Evolutionary conservation across 148 eudicot species (phyloP).

Genomic region (Rhododendron ferrugineum): DNA sequence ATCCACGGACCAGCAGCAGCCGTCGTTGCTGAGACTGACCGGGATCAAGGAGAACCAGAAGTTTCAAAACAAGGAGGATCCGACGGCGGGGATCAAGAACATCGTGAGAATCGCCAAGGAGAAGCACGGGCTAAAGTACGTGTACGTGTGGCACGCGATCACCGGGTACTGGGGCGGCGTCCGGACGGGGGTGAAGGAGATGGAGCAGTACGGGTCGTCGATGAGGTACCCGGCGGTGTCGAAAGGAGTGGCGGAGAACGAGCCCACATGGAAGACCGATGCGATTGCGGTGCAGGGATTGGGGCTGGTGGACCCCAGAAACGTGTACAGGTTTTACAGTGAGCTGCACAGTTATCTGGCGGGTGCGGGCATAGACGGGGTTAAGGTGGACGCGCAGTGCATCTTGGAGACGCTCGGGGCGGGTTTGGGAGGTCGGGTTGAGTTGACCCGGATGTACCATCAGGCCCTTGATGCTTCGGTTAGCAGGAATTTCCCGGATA

Average conservation of each 20-base stretch:
- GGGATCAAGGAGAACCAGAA: slow-evolving; percentile 72
- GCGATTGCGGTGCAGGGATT: slow-evolving; percentile 56
- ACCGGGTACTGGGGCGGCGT: slow-evolving; percentile 95
- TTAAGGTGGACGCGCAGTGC: slow-evolving; percentile 82
- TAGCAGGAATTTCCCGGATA: slow-evolving; percentile 66
- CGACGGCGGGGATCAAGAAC: slow-evolving; percentile 49
- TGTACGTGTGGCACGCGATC: slow-evolving; percentile 91
- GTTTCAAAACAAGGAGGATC: slow-evolving; percentile 54
- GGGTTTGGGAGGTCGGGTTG: slow-evolving; percentile 75
- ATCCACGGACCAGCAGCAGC: not conserved
- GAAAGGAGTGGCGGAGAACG: slow-evolving; percentile 61
- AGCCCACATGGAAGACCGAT: slow-evolving; percentile 67
- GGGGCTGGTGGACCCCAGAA: slow-evolving; percentile 67
- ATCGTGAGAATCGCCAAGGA: slow-evolving; percentile 62
- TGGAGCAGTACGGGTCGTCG: slow-evolving; percentile 58
- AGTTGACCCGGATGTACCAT: slow-evolving; percentile 66
- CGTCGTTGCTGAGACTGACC: slow-evolving; percentile 46
- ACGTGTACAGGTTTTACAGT: slow-evolving; percentile 61
- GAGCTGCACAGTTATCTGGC: slow-evolving; percentile 70
- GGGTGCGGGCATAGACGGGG: slow-evolving; percentile 76
- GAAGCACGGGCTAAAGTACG: slow-evolving; percentile 61
- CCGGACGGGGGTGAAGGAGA: slow-evolving; percentile 53
- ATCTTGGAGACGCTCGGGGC: slow-evolving; percentile 74
- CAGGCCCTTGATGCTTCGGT: slow-evolving; percentile 84
- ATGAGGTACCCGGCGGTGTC: slow-evolving; percentile 55